Evolutionary conservation across 2,329 filamentous ascomycete species (phyloP).

Genomic region (Sarocladium strictum): DNA sequence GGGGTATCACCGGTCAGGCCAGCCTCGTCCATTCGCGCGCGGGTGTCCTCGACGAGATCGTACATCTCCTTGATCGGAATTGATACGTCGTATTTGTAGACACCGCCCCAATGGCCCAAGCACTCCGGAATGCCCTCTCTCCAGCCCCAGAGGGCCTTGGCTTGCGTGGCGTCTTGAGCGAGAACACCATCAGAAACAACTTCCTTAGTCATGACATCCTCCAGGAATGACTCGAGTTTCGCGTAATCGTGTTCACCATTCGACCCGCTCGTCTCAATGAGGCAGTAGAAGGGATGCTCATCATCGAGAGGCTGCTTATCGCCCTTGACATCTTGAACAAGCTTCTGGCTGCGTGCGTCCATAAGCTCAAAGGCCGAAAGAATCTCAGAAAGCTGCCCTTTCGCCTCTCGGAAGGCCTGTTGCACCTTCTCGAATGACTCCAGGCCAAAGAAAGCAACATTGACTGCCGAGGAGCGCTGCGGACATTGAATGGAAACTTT

Average conservation of each 20-base stretch:
- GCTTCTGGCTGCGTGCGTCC: conserved; percentile 75
- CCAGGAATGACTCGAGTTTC: conserved; percentile 86
- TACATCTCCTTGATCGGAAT: conserved; percentile 88
- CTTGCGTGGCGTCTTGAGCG: conserved; percentile 89
- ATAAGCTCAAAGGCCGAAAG: conserved; percentile 97
- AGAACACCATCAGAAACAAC: conserved; percentile 86
- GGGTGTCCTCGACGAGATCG: conserved; percentile 78
- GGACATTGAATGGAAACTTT: conserved; percentile 85
- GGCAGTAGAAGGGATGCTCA: conserved; percentile 88
- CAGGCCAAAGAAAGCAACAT: conserved; percentile 91
- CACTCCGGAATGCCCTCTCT: conserved; percentile 90
- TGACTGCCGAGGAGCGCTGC: conserved; percentile 78
- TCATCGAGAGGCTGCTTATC: conserved; percentile 76
- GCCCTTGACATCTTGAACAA: conserved; percentile 69
- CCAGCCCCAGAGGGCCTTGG: conserved; percentile 80
- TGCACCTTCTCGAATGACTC: conserved; percentile 88
- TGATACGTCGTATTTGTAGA: conserved; percentile 98
- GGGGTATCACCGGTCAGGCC: conserved; percentile 74
- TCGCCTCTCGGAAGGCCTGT: conserved; percentile 80
- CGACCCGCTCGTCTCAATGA: conserved; percentile 93
- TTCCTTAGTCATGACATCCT: conserved; percentile 82
- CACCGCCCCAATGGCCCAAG: conserved; percentile 83
- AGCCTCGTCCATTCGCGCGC: conserved; percentile 63
- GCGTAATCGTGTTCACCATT: conserved; percentile 89
- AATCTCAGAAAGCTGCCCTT: conserved; percentile 86